Evolutionary conservation across 2,329 filamentous ascomycete species (phyloP), one percentile per base, ranked within the genome.

Genomic region (Claviceps quebecensis): DNA sequence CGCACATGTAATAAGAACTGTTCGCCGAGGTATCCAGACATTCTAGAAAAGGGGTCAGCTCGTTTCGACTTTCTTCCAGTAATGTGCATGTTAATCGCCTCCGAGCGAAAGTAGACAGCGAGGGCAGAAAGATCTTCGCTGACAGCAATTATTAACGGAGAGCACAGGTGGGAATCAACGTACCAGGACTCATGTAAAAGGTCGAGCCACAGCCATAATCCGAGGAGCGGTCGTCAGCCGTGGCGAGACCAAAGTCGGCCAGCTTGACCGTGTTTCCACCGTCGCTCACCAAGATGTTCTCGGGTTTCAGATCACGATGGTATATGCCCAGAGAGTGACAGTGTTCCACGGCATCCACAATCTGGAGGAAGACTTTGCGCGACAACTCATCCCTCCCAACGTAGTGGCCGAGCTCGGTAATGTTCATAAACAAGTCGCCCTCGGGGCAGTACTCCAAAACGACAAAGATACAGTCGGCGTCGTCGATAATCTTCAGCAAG

Each of bases 151-250:
- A 34, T 34, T 29, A 4, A 11, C 29, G 9, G 3, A 11, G 29
- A 4, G 9, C 29, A 34, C 29, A 11, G 34, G 29, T 22, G 53
- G 53, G 26, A 17, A 54, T 48, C 43, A 53, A 62, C 80, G 68
- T 85, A 96, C 91, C 91, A 80, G 93, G 93, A 64, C 89, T 95
- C 93, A 97, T 98, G 73, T 98, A 98, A 64, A 97, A 97, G 14
- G 91, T 97, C 36, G 93, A 97, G 56, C 93, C 93, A 67, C 93
- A 98, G 63, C 93, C 93, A 69, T 95, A 96, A 67, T 98, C 93
- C 60, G 89, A 86, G 57, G 91, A 95, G 59, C 84, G 76, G 58
- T 81, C 77, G 58, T 91, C 87, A 53, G 81, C 83, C 23, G 89
- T 97, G 54, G 93, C 93, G 51, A 98, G 80, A 65, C 93, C 93